Base-by-base conservation (phyloP, 106 monocot species). In the Platanthera guangdongensis region DNA sequence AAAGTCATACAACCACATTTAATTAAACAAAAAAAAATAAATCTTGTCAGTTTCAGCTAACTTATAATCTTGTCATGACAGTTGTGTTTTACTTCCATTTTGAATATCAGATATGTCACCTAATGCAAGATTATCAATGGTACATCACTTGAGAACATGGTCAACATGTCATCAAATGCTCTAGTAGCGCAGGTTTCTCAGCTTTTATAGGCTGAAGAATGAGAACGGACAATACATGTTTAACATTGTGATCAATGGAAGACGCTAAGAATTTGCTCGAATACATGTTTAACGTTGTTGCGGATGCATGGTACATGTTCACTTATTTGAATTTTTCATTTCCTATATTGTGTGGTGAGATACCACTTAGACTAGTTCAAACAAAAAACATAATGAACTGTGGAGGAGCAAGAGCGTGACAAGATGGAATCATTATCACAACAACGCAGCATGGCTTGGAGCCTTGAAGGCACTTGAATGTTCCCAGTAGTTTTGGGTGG, bases 101-200 rank as follows among this genome's bases (percentile, higher is more conserved):
- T 94, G 96, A 81, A 50, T 81, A 80, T 84, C 87, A 10, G 78
- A 82, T 68, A 82, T 94, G 89, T 87, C 96, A 68, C 86, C 88
- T 51, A 83, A 86, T 75, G 87, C 93, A 68, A 87, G 86, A 86
- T 57, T 83, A 72, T 54, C 89, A 25, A 87, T 89, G 84, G 89
- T 97, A 79, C 87, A 73, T 87, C 91, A 68, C 81, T 97, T 28
- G 96, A 97, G 82, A 97, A 88, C 81, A 91, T 97, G 96, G 86
- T 97, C 70, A 86, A 75, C 71, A 89, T 97, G 55, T 93, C 96
- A 76, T 97, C 96, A 76, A 89, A 89, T 77, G 83, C 91, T 39
- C 86, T 97, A 55, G 87, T 93, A 28, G 91, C 93, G 12, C 93
- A 94, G 93, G 93, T 93, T 85, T 93, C 93, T 15, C 96, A 97